Evolutionary conservation across 2,329 filamentous ascomycete species (phyloP), one percentile per base, ranked within the genome.

Genomic region (Periconia sp.): DNA sequence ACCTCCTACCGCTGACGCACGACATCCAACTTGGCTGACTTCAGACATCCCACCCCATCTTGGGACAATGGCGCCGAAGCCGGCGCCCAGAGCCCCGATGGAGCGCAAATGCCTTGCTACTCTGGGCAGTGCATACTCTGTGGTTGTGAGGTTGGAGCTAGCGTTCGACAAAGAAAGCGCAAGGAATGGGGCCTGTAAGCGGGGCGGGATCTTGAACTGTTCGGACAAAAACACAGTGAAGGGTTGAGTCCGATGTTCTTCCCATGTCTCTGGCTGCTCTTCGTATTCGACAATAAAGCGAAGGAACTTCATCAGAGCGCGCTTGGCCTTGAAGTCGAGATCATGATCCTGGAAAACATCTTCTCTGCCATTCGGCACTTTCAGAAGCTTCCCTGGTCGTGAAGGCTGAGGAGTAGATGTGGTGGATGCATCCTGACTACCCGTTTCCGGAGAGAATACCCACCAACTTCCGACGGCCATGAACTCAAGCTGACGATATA

Each of bases 11-110:
- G 93, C 93, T 57, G 88, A 87, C 40, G 93, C 91, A 62, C 93
- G 89, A 71, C 94, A 97, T 5, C 87, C 90, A 20, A 96, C 92
- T 77, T 99, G 93, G 30, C 90, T 86, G 55, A 97, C 85, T 74
- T 99, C 93, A 31, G 91, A 89, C 45, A 89, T 81, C 27, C 93
- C 92, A 45, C 93, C 93, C 88, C 92, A 99, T 79, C 96, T 97
- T 19, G 92, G 88, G 61, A 96, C 85, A 13, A 99, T 85, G 45
- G 91, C 90, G 48, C 90, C 90, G 70, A 97, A 97, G 10, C 93
- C 92, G 45, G 89, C 84, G 0, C 93, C 93, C 63, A 97, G 93
- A 5, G 90, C 78, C 8, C 93, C 92, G 74, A 95, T 92, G 0
- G 93, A 97, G 14, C 84, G 83, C 47, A 97, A 77, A 73, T 99